A percentile compares a stretch with the other conserved stretches of the same genome.
Conservation (phyloP, 2,329 filamentous ascomycete genomes). For the Colletotrichum higginsianum region DNA sequence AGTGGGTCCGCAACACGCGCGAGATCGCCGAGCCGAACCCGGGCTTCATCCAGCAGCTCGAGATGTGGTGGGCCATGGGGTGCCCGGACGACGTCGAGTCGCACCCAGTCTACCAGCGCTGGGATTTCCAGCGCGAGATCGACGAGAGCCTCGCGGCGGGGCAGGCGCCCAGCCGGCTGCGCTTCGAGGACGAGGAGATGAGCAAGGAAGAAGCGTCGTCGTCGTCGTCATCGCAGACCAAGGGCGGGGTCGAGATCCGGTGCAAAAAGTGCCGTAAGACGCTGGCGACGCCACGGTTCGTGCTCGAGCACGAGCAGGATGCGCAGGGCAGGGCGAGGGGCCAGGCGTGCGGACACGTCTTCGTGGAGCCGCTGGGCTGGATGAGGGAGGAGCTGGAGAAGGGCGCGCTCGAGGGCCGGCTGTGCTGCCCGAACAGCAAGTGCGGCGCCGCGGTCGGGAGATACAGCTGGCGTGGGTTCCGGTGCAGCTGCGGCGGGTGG, state of each 20-base stretch:
- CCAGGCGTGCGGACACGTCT: constrained; percentile 82
- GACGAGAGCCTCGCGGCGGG: constrained; percentile 76
- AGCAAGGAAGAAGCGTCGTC: constrained; percentile 44
- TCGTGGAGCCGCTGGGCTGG: constrained; percentile 94
- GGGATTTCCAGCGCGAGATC: constrained; percentile 69
- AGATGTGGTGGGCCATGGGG: constrained; percentile 89
- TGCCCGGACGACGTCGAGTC: constrained; percentile 77
- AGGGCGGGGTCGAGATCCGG: constrained; percentile 72
- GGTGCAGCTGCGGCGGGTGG: constrained; percentile 92
- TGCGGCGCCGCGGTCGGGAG: constrained; percentile 90
- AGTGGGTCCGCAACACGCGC: constrained; percentile 77
- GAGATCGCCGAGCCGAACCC: constrained; percentile 89
- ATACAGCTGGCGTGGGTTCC: constrained; percentile 96
- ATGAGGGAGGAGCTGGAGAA: constrained; percentile 89
- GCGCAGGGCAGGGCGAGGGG: constrained; percentile 28
- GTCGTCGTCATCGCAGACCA: constrained; percentile 28
- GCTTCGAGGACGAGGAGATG: constrained; percentile 83
- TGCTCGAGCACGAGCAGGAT: constrained; percentile 72
- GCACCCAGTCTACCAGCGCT: constrained; percentile 85
- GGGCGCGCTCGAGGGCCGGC: constrained; percentile 85
- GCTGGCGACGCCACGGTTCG: constrained; percentile 71
- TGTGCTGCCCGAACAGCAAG: constrained; percentile 84
- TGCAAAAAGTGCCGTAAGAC: constrained; percentile 92
- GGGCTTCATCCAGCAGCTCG: constrained; percentile 91
- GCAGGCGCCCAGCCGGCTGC: constrained; percentile 85